Conservation (phyloP, 768 basidiomycete genomes). For the Leccinellum albellum region DNA sequence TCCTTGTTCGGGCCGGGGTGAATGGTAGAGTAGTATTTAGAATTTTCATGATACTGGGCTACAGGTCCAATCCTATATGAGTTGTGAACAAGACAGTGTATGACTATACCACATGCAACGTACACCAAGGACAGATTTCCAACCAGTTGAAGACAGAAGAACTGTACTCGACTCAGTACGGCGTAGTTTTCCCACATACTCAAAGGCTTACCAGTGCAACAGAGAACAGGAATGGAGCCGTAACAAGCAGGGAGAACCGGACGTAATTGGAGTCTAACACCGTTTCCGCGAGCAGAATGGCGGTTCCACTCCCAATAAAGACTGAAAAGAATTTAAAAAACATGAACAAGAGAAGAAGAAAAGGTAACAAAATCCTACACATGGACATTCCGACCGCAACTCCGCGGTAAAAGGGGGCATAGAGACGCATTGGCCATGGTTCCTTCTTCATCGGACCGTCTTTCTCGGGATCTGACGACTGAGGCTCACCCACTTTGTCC, state of each 20-base stretch:
- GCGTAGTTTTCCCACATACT: neutral
- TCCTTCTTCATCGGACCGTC: constrained; percentile 30
- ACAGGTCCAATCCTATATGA: constrained; percentile 67
- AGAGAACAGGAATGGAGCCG: constrained; percentile 70
- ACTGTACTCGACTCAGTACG: constrained; percentile 38
- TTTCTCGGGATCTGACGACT: constrained; percentile 46
- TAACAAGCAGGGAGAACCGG: constrained; percentile 63
- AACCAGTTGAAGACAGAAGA: constrained; percentile 70
- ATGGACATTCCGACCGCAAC: constrained; percentile 57
- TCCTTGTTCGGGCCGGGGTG: constrained; percentile 56
- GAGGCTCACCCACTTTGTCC: constrained; percentile 19
- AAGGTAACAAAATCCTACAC: constrained; percentile 42
- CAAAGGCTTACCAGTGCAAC: constrained; percentile 57
- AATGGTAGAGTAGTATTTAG: constrained; percentile 74
- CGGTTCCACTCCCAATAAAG: constrained; percentile 63
- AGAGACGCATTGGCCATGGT: constrained; percentile 52
- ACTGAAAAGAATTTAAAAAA: constrained; percentile 37
- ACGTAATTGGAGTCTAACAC: constrained; percentile 55
- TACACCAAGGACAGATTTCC: constrained; percentile 61
- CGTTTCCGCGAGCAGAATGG: constrained; percentile 61
- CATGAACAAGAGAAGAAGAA: constrained; percentile 7
- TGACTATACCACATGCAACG: neutral
- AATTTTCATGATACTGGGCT: constrained; percentile 81
- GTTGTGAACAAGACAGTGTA: constrained; percentile 3
- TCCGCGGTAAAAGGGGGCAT: constrained; percentile 72